Evolutionary conservation across 2,329 filamentous ascomycete genomes (phyloP), one percentile per base, ranked within the genome.

Genomic region (Colletotrichum chlorophyti): DNA sequence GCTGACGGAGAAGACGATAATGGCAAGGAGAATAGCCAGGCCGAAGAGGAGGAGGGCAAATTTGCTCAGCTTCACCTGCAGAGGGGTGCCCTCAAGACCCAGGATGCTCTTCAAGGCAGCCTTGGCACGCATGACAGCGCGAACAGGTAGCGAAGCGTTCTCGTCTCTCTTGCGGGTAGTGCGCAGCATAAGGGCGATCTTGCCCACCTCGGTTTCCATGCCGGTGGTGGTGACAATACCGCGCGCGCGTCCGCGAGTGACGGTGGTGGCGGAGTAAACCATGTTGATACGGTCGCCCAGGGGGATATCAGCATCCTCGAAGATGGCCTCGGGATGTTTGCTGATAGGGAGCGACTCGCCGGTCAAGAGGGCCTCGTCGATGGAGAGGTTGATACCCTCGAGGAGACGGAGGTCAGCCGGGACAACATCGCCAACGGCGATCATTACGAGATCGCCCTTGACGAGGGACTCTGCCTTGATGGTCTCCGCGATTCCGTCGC

Each of bases 21-120:
- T 69, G 46, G 82, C 84, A 29, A 88, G 77, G 3, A 87, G 65
- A 52, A 87, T 76, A 38, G 85, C 93, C 47, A 92, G 83, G 42
- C 81, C 86, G 68, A 96, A 96, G 2, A 96, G 83, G 4, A 91
- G 70, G 38, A 95, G 86, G 24, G 93, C 92, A 67, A 97, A 88
- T 73, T 93, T 92, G 76, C 90, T 91, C 48, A 97, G 81, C 68
- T 91, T 94, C 64, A 89, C 88, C 75, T 96, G 91, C 41, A 97
- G 79, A 1, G 93, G 93, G 1, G 93, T 96, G 46, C 92, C 92
- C 52, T 90, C 82, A 3, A 88, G 72, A 53, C 85, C 88, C 38
- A 91, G 80, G 60, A 90, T 79, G 63, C 81, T 81, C 59, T 75
- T 75, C 38, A 67, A 57, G 11, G 68, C 74, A 38, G 72, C 72